phyloP scores from a whole-genome alignment of 306 rosid species.

The Lotus japonicus region DNA sequence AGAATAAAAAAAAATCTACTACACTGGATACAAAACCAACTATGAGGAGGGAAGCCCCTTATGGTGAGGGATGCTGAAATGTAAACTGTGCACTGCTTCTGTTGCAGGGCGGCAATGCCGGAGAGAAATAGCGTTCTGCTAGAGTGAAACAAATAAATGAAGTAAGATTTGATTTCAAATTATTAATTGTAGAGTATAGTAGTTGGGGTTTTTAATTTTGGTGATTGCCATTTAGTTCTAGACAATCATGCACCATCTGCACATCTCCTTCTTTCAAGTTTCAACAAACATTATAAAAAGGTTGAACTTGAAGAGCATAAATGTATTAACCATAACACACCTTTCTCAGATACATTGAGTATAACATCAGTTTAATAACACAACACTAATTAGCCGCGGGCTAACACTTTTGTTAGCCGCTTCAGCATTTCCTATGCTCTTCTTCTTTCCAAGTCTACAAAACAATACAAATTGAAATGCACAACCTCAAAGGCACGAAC shows the following conservation, averaged over 20 bases:
- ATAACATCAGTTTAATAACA: not conserved
- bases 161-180: not conserved
- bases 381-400: slow-evolving; percentile 54
- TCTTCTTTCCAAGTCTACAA: not conserved
- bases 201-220: not conserved
- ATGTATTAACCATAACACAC: slow-evolving; percentile 16
- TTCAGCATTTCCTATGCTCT: slow-evolving; percentile 39
- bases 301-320: no score
- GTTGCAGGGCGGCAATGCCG: no score
- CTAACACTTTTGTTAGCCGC: slow-evolving; percentile 49
- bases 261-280: not conserved
- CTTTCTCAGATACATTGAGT: not conserved
- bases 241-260: not conserved
- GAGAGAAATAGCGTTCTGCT: no score
- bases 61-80: no score
- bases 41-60: no score
- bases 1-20: no score
- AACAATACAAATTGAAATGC: not conserved
- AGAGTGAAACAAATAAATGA: no score
- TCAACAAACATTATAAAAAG: not conserved
- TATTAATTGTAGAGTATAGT: not conserved
- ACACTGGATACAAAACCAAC: no score
- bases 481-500: not conserved
- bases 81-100: no score
- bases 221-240: not conserved